Conservation (phyloP, 2,329 filamentous ascomycete species). For the Aspergillus sergii region DNA sequence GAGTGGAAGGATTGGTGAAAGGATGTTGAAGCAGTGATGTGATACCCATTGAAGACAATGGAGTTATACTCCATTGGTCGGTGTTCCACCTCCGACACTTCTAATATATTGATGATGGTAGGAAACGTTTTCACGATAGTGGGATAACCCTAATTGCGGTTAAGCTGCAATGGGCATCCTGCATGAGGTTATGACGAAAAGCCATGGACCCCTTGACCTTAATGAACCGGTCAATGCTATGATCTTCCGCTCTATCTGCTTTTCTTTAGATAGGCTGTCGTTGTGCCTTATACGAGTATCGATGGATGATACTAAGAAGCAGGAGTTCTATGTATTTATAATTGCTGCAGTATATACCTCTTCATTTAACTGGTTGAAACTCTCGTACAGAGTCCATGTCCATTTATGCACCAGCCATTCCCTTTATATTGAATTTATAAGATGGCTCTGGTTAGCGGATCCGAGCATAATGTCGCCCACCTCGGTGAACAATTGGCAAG, state of each 20-base stretch:
- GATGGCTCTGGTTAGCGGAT: neutral
- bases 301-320: neutral
- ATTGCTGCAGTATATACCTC: conserved; percentile 1
- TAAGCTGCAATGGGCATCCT: neutral
- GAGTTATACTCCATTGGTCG: conserved; percentile 1
- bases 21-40: neutral
- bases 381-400: neutral
- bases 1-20: neutral
- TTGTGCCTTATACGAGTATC: neutral
- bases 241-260: neutral
- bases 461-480: neutral
- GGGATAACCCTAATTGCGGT: neutral
- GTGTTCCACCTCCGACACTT: neutral
- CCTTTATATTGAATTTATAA: neutral
- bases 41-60: neutral
- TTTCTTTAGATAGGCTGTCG: neutral
- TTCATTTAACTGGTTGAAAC: neutral
- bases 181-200: conserved; percentile 16
- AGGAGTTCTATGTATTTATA: conserved; percentile 7
- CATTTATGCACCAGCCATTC: neutral
- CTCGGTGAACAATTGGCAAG: neutral
- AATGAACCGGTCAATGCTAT: conserved; percentile 12
- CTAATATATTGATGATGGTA: conserved; percentile 1
- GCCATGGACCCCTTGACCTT: conserved; percentile 7
- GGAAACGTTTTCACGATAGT: conserved; percentile 3